Base-by-base conservation (phyloP, 2,329 filamentous ascomycete species). In the Botrytis porri region DNA sequence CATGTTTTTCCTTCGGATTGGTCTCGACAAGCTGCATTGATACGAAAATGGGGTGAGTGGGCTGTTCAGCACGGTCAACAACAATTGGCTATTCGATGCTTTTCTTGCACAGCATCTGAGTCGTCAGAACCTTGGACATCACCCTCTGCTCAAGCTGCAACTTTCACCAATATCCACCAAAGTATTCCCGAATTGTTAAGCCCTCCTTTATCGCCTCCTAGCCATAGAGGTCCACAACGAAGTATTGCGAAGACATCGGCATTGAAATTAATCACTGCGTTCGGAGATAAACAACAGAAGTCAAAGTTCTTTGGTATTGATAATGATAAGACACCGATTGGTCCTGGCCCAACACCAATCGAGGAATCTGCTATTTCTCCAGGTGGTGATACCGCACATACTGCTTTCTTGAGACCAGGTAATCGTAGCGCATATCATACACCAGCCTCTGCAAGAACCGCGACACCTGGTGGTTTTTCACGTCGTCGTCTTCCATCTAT, bases 41-140 rank as follows among this genome's bases (percentile, higher is more conserved):
- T 98, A 75, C 90, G 93, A 77, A 95, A 96, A 84, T 99, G 96
- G 96, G 96, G 96, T 73, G 95, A 98, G 79, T 91, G 93, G 84
- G 93, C 95, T 54, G 91, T 98, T 20, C 91, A 93, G 75, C 91
- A 96, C 78, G 92, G 93, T 25, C 92, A 97, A 78, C 93, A 96
- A 76, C 93, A 97, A 78, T 85, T 99, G 63, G 96, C 96, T 29
- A 96, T 98, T 66, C 88, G 95, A 78, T 98, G 90, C 82, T 98
- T 98, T 81, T 94, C 95, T 66, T 98, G 95, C 81, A 96, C 94
- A 29, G 94, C 93, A 37, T 87, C 92, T 32, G 94, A 98, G 80
- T 92, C 93, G 0, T 90, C 92, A 0, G 94, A 96, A 81, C 92
- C 93, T 1, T 98, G 94, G 95, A 89, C 91, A 32, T 97, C 95